Conservation (phyloP, 208 protist species). For the Leishmania braziliensis region DNA sequence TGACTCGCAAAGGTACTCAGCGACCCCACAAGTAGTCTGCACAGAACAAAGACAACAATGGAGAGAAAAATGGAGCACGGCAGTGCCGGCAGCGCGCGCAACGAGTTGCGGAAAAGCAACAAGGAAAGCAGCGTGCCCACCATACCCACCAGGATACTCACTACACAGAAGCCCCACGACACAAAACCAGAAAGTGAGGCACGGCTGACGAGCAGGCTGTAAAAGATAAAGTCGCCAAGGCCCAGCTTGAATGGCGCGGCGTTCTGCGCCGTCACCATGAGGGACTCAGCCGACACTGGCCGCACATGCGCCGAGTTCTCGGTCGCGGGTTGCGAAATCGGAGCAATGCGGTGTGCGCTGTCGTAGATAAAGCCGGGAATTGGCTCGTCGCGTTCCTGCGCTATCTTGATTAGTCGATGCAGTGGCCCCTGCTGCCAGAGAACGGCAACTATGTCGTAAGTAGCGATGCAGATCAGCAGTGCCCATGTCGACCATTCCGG, state of each 20-base stretch:
- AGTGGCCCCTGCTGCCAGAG: constrained; percentile 80
- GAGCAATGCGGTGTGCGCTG: constrained; percentile 28
- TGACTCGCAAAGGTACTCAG: constrained; percentile 26
- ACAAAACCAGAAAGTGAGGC: constrained; percentile 56
- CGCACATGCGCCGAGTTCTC: not conserved
- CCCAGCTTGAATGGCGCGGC: constrained; percentile 73
- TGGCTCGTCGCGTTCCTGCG: constrained; percentile 63
- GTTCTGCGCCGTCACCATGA: constrained; percentile 6
- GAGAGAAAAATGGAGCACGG: constrained; percentile 81
- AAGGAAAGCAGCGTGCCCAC: constrained; percentile 62
- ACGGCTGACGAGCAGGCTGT: constrained; percentile 74
- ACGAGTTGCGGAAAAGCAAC: constrained; percentile 41
- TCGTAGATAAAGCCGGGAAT: constrained; percentile 89
- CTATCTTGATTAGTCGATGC: constrained; percentile 62
- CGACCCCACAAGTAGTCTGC: constrained; percentile 27
- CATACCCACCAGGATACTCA: constrained; percentile 67
- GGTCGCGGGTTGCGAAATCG: not conserved
- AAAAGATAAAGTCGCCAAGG: constrained; percentile 91
- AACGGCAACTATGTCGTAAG: constrained; percentile 89
- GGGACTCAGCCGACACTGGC: constrained; percentile 4
- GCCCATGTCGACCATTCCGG: constrained; percentile 88
- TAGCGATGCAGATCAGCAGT: constrained; percentile 70
- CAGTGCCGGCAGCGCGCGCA: constrained; percentile 74
- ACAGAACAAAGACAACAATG: constrained; percentile 50
- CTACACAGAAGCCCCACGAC: constrained; percentile 57